A percentile compares a stretch with the other conserved stretches of the same genome.
Conservation (phyloP, 1,284 basidiomycete genomes). For the Vanrija humicola region DNA sequence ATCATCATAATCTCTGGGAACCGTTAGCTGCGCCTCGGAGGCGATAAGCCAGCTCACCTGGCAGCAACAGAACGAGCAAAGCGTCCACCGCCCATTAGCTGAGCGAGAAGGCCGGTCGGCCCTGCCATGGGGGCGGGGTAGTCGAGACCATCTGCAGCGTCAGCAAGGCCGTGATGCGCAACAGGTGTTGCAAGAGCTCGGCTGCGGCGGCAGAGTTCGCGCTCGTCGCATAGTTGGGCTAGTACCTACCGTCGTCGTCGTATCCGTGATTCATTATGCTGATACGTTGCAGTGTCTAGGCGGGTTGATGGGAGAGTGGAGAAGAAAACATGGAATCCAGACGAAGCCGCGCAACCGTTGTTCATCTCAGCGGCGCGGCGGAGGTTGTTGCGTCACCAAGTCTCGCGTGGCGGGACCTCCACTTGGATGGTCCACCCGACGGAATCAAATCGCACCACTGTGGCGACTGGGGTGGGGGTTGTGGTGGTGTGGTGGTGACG, state of each 20-base stretch:
- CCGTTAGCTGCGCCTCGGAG: background rate
- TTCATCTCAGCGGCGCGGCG: background rate
- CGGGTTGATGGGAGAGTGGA: background rate
- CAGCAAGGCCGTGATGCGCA: background rate
- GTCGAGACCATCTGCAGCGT: constrained; percentile 15
- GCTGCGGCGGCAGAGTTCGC: background rate
- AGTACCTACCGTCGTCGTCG: constrained; percentile 37
- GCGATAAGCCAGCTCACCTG: constrained; percentile 9
- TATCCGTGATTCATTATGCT: constrained; percentile 46
- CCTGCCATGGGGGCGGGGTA: constrained; percentile 19
- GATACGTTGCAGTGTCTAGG: background rate
- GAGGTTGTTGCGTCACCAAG: constrained; percentile 10
- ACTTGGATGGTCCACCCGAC: background rate
- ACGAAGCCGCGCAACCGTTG: background rate
- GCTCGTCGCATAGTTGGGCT: too few species aligned
- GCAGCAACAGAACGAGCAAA: constrained; percentile 21
- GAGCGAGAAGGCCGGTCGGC: constrained; percentile 26
- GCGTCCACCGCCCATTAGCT: constrained; percentile 23
- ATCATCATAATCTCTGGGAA: constrained; percentile 43
- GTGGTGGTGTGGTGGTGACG: too few species aligned
- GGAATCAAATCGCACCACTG: background rate
- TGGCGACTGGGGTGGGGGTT: too few species aligned
- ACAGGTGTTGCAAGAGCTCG: background rate
- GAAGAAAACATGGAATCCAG: background rate
- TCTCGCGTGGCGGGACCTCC: constrained; percentile 6